phyloP scores from a whole-genome alignment of 805 yeast genomes.

The Candida suzukii region DNA sequence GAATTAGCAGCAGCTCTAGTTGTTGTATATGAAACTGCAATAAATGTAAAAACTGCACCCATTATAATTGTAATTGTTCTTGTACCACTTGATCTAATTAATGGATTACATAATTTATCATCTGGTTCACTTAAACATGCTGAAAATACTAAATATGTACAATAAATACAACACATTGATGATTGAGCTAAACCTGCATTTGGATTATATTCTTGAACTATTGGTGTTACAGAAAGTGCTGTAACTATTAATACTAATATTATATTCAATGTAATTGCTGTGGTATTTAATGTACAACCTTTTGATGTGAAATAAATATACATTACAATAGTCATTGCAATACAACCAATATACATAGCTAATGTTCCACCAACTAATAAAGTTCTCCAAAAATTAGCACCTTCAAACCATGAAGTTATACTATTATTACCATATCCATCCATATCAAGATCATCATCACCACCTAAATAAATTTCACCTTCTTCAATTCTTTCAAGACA shows the following conservation, averaged over 20 bases:
- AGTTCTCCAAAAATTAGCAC: slow-evolving; percentile 65
- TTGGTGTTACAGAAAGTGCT: slow-evolving; percentile 67
- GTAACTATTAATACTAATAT: slow-evolving; percentile 60
- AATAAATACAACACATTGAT: slow-evolving; percentile 90
- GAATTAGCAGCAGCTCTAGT: slow-evolving; percentile 91
- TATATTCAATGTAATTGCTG: slow-evolving; percentile 76
- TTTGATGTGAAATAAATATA: slow-evolving; percentile 72
- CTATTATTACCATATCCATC: no score
- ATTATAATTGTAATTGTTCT: slow-evolving; percentile 80
- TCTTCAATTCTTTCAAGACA: slow-evolving; percentile 87
- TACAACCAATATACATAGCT: slow-evolving; percentile 69
- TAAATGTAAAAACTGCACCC: slow-evolving; percentile 89
- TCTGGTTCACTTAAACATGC: slow-evolving; percentile 98
- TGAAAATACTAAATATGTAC: slow-evolving; percentile 83
- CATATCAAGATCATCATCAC: slow-evolving; percentile 36
- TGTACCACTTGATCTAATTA: slow-evolving; percentile 83
- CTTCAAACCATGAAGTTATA: slow-evolving; percentile 27
- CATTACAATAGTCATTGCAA: slow-evolving; percentile 72
- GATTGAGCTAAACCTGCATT: slow-evolving; percentile 95
- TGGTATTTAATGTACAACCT: slow-evolving; percentile 84
- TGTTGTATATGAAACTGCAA: slow-evolving; percentile 95
- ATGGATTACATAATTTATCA: slow-evolving; percentile 85
- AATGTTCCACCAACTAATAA: slow-evolving; percentile 82
- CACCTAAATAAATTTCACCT: slow-evolving; percentile 49
- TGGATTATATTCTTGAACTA: slow-evolving; percentile 86